Percentiles rank a stretch among this genome's conserved stretches.
Conservation (phyloP, 202 grass and related monocot species). For the Setaria viridis region DNA sequence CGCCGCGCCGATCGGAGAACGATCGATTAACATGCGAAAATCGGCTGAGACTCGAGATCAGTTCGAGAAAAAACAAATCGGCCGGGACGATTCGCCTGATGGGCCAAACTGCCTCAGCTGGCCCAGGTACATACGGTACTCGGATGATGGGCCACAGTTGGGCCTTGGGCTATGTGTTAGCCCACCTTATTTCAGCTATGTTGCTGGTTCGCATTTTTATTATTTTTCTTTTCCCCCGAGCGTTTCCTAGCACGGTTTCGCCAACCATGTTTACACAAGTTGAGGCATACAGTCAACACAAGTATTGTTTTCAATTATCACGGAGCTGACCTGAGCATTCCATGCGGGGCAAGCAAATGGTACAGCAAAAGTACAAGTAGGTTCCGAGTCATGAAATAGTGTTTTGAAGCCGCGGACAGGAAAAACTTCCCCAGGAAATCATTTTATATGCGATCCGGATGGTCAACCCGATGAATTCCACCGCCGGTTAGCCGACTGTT, state of each 20-base stretch:
- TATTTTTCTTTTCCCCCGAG: not conserved
- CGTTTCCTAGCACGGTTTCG: not conserved
- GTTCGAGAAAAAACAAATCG: too few relatives aligned
- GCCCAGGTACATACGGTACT: not conserved
- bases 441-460: conserved; percentile 8
- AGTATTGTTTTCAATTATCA: conserved; percentile 12
- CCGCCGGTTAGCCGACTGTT: not conserved
- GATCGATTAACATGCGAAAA: too few relatives aligned
- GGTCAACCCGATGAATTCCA: conserved; percentile 27
- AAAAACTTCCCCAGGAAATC: not conserved
- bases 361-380: too few relatives aligned
- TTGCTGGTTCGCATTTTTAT: too few relatives aligned
- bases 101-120: not conserved
- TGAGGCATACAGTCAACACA: not conserved
- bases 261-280: not conserved
- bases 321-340: not conserved
- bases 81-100: not conserved
- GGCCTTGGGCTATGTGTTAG: not conserved
- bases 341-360: conserved; percentile 31
- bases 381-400: not conserved
- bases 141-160: not conserved
- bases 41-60: too few relatives aligned
- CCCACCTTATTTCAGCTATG: not conserved
- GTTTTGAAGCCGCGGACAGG: not conserved
- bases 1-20: too few relatives aligned